phyloP scores from a whole-genome alignment of 179 eudicot genomes.

The Spergularia azorica region DNA sequence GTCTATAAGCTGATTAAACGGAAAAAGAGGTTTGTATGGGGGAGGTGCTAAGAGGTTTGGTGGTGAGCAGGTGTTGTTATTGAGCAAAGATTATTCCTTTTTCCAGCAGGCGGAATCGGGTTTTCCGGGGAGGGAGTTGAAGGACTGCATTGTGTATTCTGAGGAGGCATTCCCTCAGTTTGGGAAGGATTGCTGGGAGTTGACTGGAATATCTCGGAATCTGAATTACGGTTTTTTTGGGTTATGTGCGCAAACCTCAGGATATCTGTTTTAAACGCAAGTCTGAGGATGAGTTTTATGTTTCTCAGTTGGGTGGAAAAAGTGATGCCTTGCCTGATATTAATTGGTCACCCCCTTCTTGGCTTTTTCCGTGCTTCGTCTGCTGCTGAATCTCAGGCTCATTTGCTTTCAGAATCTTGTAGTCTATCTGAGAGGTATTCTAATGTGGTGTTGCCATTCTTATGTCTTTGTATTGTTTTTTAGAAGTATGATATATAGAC shows the following conservation, averaged over 20 bases:
- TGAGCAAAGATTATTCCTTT: not conserved
- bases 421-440: constrained; percentile 3
- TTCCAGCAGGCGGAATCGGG: not conserved
- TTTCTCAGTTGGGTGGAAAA: not conserved
- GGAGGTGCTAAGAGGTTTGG: not conserved
- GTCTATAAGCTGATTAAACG: not conserved
- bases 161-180: constrained; percentile 11
- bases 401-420: not conserved
- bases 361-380: not conserved
- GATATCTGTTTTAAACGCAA: too few relatives aligned
- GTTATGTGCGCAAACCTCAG: not conserved
- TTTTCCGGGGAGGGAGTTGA: constrained; percentile 10
- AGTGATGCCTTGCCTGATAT: not conserved
- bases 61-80: not conserved
- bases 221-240: not conserved
- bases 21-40: not conserved
- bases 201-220: not conserved
- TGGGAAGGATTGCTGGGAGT: constrained; percentile 7
- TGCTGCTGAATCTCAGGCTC: not conserved
- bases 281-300: not conserved
- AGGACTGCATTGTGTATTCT: constrained; percentile 13
- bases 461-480: not conserved
- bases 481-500: not conserved
- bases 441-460: not conserved
- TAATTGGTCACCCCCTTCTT: constrained; percentile 8